Evolutionary conservation across 208 protist species (phyloP), one percentile per base, ranked within the genome.

Genomic region (Crithidia expoeki): DNA sequence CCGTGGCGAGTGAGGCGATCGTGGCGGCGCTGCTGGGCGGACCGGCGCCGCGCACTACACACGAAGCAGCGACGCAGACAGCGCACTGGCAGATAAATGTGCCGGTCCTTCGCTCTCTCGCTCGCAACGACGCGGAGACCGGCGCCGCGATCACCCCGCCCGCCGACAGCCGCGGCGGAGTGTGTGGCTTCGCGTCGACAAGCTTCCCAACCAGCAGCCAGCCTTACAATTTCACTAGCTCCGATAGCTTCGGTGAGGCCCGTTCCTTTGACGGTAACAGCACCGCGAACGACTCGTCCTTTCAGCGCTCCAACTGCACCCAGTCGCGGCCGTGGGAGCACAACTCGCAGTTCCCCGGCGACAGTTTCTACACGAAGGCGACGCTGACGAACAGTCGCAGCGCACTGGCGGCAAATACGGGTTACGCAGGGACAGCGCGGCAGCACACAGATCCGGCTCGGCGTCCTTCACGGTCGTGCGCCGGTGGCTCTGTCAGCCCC

Each of bases 1-100:
- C 36, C 27, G 66, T 32, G 3, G 16, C 23, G 28, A 59, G 49
- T 33, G 30, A 27, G 23, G 19, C 32, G 17, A 46, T 58, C 28
- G 50, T 47, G 38, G 46, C 34, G 34, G 47, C 62, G 51, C 49
- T 78, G 21, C 40, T 76, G 6, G 27, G 52, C 10, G 53, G 42
- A 14, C 52, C 49, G 21, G 40, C 62, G 53, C 58, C 50, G 42
- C 64, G 63, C 12, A 42, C 44, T 11, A 61, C 38, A 11, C 63
- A 50, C 5, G 72, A 77, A 44, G 62, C 64, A 12, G 57, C 53
- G 25, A 77, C 72, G 57, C 72, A 77, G 57, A 77, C 57, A 23
- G 57, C 50, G 16, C 72, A 68, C 34, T 68, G 57, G 57, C 56
- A 65, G 28, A 71, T 77, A 34, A 51, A 33, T 38, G 72, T 36